Percentiles rank a stretch among this genome's conserved stretches.
phyloP scores from a whole-genome alignment of 1,284 basidiomycete genomes.

The Tilletia setariae region DNA sequence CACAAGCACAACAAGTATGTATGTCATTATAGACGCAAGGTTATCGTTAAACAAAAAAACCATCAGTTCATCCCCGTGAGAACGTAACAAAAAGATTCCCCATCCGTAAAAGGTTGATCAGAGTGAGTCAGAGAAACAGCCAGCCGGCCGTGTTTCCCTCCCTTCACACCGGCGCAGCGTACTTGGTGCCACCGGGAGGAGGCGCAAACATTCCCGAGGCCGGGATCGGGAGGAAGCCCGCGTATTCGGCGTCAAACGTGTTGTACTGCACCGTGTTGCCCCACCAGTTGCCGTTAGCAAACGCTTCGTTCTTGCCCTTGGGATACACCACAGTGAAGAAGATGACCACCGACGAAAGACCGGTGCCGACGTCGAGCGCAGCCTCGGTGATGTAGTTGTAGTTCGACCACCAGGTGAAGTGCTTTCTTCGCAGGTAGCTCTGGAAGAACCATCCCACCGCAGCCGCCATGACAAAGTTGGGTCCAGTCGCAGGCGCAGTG shows the following conservation, averaged over 20 bases:
- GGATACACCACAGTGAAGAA: conserved; percentile 35
- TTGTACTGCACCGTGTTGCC: conserved; percentile 45
- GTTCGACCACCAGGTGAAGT: conserved; percentile 49
- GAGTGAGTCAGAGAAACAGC: too few species aligned
- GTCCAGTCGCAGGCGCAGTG: conserved; percentile 31
- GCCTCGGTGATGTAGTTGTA: conserved; percentile 50
- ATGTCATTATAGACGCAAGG: too few species aligned
- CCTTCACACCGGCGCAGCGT: neutral
- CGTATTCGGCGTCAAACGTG: conserved; percentile 35
- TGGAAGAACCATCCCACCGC: conserved; percentile 58
- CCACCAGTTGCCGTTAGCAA: conserved; percentile 52
- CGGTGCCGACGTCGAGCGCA: conserved; percentile 49
- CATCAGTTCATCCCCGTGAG: too few species aligned
- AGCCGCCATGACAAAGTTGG: conserved; percentile 25
- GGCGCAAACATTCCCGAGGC: neutral
- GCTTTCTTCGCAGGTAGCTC: conserved; percentile 37
- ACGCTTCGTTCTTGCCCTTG: conserved; percentile 24
- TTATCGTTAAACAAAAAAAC: too few species aligned
- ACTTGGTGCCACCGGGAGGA: neutral
- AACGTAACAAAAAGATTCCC: too few species aligned
- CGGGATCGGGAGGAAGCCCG: neutral
- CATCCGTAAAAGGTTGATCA: too few species aligned
- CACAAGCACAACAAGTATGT: too few species aligned
- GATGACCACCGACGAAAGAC: conserved; percentile 46
- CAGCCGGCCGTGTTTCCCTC: too few species aligned